A percentile compares a stretch with the other conserved stretches of the same genome.
Conservation (phyloP, 768 basidiomycete species). For the Rhodosporidiobolus odoratus region DNA sequence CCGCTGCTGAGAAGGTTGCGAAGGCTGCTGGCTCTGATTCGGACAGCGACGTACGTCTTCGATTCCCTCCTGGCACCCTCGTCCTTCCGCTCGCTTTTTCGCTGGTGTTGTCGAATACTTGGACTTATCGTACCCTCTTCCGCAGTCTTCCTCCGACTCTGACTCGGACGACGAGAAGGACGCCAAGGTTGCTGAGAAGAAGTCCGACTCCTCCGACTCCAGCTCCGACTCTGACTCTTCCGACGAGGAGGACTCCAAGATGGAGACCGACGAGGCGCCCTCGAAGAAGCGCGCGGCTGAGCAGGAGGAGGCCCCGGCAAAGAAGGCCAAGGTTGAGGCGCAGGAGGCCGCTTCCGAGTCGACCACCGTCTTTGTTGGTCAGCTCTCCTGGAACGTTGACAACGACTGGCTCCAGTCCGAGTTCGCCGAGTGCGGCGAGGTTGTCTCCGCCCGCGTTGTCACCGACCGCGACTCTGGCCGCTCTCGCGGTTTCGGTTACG, state of each 20-base stretch:
- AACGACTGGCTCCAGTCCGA: constrained; percentile 89
- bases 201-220: constrained; percentile 19
- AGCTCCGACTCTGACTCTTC: constrained; percentile 30
- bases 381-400: constrained; percentile 93
- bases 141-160: constrained; percentile 13
- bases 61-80: too few species aligned
- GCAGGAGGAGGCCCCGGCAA: constrained; percentile 53
- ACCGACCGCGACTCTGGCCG: constrained; percentile 50
- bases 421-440: constrained; percentile 81
- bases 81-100: not conserved
- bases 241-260: constrained; percentile 29
- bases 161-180: too few species aligned
- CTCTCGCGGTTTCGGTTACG: constrained; percentile 47
- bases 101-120: too few species aligned
- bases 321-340: constrained; percentile 75
- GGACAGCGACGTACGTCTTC: constrained; percentile 2
- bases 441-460: constrained; percentile 80
- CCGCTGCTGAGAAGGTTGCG: constrained; percentile 26
- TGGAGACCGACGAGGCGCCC: constrained; percentile 25
- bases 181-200: too few species aligned
- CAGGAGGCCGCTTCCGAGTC: constrained; percentile 49
- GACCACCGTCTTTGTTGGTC: constrained; percentile 81
- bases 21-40: constrained; percentile 15
- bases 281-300: constrained; percentile 40
- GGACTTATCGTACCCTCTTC: too few species aligned